Evolutionary conservation across 1,284 basidiomycete genomes (phyloP).

Genomic region (Pseudozyma sp.): DNA sequence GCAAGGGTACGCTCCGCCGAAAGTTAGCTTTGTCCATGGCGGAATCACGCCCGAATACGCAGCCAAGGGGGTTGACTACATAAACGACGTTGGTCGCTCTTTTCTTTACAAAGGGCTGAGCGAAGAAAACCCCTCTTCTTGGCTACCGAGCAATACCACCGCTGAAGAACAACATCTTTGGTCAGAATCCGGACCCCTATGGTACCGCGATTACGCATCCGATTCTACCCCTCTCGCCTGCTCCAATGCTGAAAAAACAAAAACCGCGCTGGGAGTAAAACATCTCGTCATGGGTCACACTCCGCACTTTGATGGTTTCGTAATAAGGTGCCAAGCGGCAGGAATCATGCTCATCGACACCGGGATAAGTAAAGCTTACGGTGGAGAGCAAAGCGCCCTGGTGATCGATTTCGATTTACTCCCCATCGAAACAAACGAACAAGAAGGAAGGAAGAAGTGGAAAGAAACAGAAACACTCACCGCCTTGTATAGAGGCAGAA

Average conservation of each 20-base stretch:
- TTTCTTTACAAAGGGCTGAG: constrained; percentile 57
- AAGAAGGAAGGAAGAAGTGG: constrained; percentile 25
- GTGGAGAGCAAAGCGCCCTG: constrained; percentile 62
- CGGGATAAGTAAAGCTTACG: constrained; percentile 64
- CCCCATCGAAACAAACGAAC: constrained; percentile 1
- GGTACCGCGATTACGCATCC: constrained; percentile 65
- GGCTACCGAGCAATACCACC: constrained; percentile 44
- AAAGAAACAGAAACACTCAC: constrained; percentile 36
- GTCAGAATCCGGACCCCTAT: constrained; percentile 58
- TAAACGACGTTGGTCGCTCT: constrained; percentile 53
- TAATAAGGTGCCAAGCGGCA: constrained; percentile 47
- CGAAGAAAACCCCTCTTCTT: constrained; percentile 4
- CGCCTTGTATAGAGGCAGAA: constrained; percentile 43
- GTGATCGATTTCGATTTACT: constrained; percentile 53
- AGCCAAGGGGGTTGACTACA: constrained; percentile 28
- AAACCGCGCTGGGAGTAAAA: constrained; percentile 16
- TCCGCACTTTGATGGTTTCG: constrained; percentile 62
- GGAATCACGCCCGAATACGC: constrained; percentile 64
- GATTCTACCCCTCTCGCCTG: constrained; percentile 45
- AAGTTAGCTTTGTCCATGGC: constrained; percentile 63
- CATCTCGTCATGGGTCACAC: constrained; percentile 66
- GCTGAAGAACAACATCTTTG: constrained; percentile 52
- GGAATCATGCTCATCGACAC: constrained; percentile 64
- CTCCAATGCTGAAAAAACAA: constrained; percentile 26
- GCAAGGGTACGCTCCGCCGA: constrained; percentile 15